Percentiles rank a stretch among this genome's conserved stretches.
phyloP scores from a whole-genome alignment of 2,329 filamentous ascomycete genomes.

The Beauveria sp. region DNA sequence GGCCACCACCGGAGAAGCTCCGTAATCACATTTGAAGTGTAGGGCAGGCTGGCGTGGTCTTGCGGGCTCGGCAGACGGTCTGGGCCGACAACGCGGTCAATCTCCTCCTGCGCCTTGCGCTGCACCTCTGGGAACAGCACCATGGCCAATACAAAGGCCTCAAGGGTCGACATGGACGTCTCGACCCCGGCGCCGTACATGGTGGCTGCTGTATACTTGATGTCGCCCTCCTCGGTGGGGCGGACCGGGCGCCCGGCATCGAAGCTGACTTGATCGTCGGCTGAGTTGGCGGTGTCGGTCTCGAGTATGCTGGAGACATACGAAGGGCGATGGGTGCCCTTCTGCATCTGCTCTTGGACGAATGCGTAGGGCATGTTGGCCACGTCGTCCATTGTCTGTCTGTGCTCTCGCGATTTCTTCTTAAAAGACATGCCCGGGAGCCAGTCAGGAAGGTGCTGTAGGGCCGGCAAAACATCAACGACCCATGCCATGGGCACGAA shows the following conservation, averaged over 20 bases:
- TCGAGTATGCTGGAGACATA: constrained; percentile 16
- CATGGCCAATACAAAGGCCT: constrained; percentile 19
- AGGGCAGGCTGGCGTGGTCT: constrained; percentile 21
- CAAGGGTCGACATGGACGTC: background rate
- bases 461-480: background rate
- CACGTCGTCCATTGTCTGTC: constrained; percentile 6
- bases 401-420: background rate
- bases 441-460: background rate
- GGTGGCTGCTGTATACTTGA: constrained; percentile 13
- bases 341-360: constrained; percentile 14
- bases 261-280: background rate
- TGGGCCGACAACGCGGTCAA: constrained; percentile 21
- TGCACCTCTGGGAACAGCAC: constrained; percentile 18
- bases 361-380: constrained; percentile 16
- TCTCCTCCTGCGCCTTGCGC: constrained; percentile 18
- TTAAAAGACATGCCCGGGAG: background rate
- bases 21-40: constrained; percentile 22
- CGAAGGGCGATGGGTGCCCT: constrained; percentile 4
- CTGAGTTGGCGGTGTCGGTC: background rate
- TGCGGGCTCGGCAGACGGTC: constrained; percentile 19
- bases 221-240: constrained; percentile 10
- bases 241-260: background rate
- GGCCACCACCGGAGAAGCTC: constrained; percentile 26
- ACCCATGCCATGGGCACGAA: background rate
- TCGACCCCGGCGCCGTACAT: constrained; percentile 15